Evolutionary conservation across 805 yeast genomes (phyloP), one percentile per base, ranked within the genome.

Genomic region (Spathaspora passalidarum): DNA sequence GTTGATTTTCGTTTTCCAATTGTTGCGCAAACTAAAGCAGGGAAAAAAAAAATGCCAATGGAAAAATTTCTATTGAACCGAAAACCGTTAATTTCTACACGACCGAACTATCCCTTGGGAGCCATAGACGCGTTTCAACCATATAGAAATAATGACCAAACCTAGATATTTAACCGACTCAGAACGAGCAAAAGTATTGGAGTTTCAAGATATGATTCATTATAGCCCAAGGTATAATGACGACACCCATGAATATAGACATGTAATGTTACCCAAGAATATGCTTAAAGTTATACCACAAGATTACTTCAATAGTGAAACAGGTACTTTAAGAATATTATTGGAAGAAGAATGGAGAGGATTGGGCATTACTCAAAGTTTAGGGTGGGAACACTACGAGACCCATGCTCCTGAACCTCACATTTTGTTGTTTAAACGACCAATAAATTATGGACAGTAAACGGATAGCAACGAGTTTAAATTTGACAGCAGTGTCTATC

Each of bases 391-490:
- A 45, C 99, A 94, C 66, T 94, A 92, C 61, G 99, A 94, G 60
- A 91, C 96, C 36, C 99, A 94, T 64, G 77, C 98, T 1, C 99
- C 99, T 38, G 99, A 94, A 66, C 99, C 99, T 20, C 99, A 94
- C 62, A 94, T 94, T 49, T 72, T 94, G 50, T 74, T 94, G 49
- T 94, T 94, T 58, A 76, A 74, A 67, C 78, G 91, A 59, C 80
- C 87, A 16, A 71, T 79, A 37, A 78, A 79, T 56, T 80, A 72
- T 53, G 84, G 72, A 42, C 73, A 67, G 56, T 69, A 56, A 49
- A 21, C n/a, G n/a, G n/a, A n/a, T n/a, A n/a, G n/a, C n/a, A n/a
- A n/a, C n/a, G n/a, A n/a, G n/a, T n/a, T n/a, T n/a, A n/a, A n/a
- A n/a, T n/a, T n/a, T n/a, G n/a, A n/a, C n/a, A n/a, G n/a, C n/a